These are phyloP conservation scores for Saccharomyces paradoxus DNA, from an alignment of 805 yeast species.

Conservation along the genomic window DNA sequence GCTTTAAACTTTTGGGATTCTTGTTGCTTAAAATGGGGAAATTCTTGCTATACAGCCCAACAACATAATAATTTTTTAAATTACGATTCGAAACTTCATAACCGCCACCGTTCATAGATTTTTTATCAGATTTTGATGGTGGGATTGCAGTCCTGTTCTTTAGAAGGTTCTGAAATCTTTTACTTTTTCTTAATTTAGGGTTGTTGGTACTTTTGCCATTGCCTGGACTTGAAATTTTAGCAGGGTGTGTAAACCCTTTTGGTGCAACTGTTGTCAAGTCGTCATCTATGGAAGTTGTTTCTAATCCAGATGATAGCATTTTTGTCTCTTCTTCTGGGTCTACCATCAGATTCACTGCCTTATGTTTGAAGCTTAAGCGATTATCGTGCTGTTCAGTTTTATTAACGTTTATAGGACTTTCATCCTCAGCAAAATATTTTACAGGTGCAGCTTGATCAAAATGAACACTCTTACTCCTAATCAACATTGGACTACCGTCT, in stretches of 20 bases:
- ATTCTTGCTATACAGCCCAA: conserved; percentile 22
- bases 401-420: conserved; percentile 70
- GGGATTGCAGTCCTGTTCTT: background rate
- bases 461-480: conserved; percentile 69
- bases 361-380: conserved; percentile 20
- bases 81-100: background rate
- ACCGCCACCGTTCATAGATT: background rate
- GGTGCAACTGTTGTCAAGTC: background rate
- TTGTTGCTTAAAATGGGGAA: conserved; percentile 24
- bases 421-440: conserved; percentile 64
- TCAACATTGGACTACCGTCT: conserved; percentile 21
- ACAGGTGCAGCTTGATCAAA: conserved; percentile 67
- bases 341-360: conserved; percentile 10
- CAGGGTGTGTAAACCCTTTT: background rate
- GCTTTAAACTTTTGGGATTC: conserved; percentile 22
- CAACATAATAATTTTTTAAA: conserved; percentile 5
- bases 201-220: background rate
- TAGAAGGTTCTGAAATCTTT: conserved; percentile 8
- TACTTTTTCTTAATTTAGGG: conserved; percentile 9
- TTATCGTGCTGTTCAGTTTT: conserved; percentile 27
- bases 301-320: conserved; percentile 5
- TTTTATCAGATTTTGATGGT: background rate
- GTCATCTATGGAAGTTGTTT: background rate
- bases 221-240: background rate
- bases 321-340: conserved; percentile 8